Base-by-base conservation (phyloP, 2,329 filamentous ascomycete genomes). In the Sporothrix protearum region DNA sequence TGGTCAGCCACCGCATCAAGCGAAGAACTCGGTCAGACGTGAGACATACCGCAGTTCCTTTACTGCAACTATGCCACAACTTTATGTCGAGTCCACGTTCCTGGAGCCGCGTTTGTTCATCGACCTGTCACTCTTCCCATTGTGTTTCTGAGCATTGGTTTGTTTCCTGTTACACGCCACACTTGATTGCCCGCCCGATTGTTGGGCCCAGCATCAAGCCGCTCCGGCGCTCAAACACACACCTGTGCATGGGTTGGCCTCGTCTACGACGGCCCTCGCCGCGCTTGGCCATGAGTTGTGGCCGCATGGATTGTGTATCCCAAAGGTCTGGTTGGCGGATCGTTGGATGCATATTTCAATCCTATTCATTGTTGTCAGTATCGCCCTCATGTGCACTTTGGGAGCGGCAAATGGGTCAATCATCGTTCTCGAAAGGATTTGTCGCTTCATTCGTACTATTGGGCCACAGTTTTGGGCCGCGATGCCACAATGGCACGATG, bases 241-340 rank as follows among this genome's bases (percentile, higher is more conserved):
- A 66, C 28, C 25, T 49, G 14, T 42, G 53, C 10, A 28, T 19
- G 25, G 12, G 5, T 33, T 57, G 36, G 36, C 19, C 57, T 14
- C 30, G n/a, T 19, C 61, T 19, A 14, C n/a, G 59, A n/a, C 22
- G 36, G 14, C 39, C 10, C n/a, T 63, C n/a, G 3, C 12, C 39
- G n/a, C 59, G 59, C 59, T 45, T 64, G 59, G 59, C 22, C 59
- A 9, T 22, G 1, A 4, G 49, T 19, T 45, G 28, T 28, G 59
- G 36, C 59, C 59, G 10, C 22, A 14, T 28, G 14, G 28, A 36
- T 57, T 14, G 53, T 28, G 14, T 14, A 8, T 66, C 63, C 63
- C 63, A 66, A 16, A 66, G 42, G 16, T 66, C 45, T 49, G 42
- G 63, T 66, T 49, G 63, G 63, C 63, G 63, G 63, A 25, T 45